phyloP scores from a whole-genome alignment of 345 rosid genomes.

The Syzygium aqueum region DNA sequence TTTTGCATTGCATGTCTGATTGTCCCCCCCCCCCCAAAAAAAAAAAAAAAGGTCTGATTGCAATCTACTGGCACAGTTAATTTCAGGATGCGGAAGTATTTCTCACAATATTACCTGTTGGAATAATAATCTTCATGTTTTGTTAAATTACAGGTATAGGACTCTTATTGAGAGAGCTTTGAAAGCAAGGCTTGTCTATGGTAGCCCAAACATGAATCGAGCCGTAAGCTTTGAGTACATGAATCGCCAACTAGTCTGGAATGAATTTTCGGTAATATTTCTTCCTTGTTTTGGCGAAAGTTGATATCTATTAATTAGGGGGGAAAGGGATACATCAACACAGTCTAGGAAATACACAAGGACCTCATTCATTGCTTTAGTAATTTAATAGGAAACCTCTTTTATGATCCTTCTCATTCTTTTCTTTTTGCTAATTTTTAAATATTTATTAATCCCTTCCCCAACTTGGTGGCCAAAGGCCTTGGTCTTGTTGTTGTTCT shows the following conservation, averaged over 20 bases:
- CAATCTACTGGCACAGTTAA: neutral
- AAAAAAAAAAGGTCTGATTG: neutral
- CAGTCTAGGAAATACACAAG: neutral
- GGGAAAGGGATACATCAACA: neutral
- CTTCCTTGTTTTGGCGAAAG: neutral
- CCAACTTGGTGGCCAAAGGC: neutral
- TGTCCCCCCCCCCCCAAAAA: neutral
- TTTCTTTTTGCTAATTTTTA: neutral
- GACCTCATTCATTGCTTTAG: neutral
- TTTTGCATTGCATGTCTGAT: neutral
- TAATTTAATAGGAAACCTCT: neutral
- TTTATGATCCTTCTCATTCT: neutral
- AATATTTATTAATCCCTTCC: neutral
- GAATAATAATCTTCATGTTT: neutral
- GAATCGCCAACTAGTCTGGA: slow-evolving; percentile 98
- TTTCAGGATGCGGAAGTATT: neutral
- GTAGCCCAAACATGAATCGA: slow-evolving; percentile 85
- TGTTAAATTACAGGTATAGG: slow-evolving; percentile 51
- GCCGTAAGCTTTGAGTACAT: slow-evolving; percentile 98
- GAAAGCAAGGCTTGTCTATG: slow-evolving; percentile 90
- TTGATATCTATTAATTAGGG: neutral
- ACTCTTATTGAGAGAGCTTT: slow-evolving; percentile 86
- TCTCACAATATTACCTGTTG: neutral
- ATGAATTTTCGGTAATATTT: slow-evolving; percentile 84
- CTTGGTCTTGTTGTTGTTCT: neutral